Percentiles rank a stretch among this genome's conserved stretches.
Conservation (phyloP, 192 early-diverging fungal genomes). For the Linnemannia schmuckeri region DNA sequence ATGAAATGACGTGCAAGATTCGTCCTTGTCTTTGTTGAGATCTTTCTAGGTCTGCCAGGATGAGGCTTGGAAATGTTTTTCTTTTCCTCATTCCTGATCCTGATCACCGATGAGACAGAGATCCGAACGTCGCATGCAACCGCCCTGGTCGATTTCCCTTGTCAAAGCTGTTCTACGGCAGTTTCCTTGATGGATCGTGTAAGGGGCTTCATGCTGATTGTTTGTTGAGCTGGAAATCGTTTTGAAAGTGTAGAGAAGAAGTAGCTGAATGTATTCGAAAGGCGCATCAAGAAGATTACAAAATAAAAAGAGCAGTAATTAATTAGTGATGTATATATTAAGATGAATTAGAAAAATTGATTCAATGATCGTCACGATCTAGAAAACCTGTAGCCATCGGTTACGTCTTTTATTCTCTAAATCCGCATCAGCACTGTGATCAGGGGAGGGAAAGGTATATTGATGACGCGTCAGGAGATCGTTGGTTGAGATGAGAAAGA, state of each 20-base stretch:
- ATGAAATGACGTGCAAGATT: slow-evolving; percentile 9
- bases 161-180: slow-evolving; percentile 1
- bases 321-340: not conserved
- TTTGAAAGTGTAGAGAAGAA: not conserved
- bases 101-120: slow-evolving; percentile 6
- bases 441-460: too few species aligned
- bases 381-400: too few species aligned
- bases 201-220: too few species aligned
- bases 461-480: too few species aligned
- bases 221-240: not conserved
- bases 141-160: slow-evolving; percentile 9
- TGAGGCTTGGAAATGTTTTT: slow-evolving; percentile 21
- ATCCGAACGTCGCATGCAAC: slow-evolving; percentile 6
- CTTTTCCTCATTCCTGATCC: slow-evolving; percentile 7
- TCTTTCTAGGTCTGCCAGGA: slow-evolving; percentile 1
- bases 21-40: slow-evolving; percentile 6
- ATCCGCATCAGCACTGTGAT: too few species aligned
- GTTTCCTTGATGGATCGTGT: too few species aligned
- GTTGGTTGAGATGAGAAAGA: too few species aligned
- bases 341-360: too few species aligned
- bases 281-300: not conserved
- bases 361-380: too few species aligned
- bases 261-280: not conserved
- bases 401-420: too few species aligned
- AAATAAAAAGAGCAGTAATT: not conserved